A percentile compares a stretch with the other conserved stretches of the same genome.
These are phyloP conservation scores for Cystofilobasidium macerans DNA, from an alignment of 768 basidiomycete genomes.

Conservation along the genomic window DNA sequence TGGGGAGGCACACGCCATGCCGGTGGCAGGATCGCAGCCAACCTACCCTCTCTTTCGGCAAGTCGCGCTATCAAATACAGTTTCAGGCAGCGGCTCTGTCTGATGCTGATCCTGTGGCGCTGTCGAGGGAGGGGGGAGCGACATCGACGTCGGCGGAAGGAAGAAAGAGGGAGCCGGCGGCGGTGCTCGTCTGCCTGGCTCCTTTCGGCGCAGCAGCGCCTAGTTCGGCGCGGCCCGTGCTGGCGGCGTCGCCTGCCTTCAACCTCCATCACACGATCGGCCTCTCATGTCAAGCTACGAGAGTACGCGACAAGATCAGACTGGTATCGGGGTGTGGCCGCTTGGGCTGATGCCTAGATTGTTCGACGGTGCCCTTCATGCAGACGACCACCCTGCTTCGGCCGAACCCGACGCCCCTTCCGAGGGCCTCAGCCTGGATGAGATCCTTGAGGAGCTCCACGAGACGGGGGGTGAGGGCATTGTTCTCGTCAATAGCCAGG, in stretches of 20 bases:
- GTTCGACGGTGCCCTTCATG: too few species aligned
- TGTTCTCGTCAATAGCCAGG: conserved; percentile 8
- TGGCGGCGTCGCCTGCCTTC: neutral
- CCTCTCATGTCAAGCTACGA: conserved; percentile 5
- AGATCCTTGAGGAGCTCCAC: conserved; percentile 12
- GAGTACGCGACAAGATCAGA: neutral
- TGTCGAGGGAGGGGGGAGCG: neutral
- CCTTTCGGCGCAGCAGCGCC: too few species aligned
- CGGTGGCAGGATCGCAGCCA: neutral
- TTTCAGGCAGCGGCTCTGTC: neutral
- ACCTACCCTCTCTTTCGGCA: conserved; percentile 8
- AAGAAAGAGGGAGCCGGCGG: neutral
- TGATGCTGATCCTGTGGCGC: neutral
- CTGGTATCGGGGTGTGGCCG: too few species aligned
- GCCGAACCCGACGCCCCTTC: neutral
- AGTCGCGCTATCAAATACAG: neutral
- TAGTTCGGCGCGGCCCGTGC: too few species aligned
- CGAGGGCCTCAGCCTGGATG: neutral
- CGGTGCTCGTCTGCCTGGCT: neutral
- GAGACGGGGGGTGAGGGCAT: conserved; percentile 9
- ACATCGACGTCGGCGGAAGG: neutral
- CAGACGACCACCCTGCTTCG: conserved; percentile 19
- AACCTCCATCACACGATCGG: neutral
- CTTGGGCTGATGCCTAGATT: too few species aligned
- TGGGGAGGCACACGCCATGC: neutral